These are phyloP conservation scores for Pseudocercospora pini-densiflorae DNA, from an alignment of 2,329 filamentous ascomycete genomes.

Conservation along the genomic window DNA sequence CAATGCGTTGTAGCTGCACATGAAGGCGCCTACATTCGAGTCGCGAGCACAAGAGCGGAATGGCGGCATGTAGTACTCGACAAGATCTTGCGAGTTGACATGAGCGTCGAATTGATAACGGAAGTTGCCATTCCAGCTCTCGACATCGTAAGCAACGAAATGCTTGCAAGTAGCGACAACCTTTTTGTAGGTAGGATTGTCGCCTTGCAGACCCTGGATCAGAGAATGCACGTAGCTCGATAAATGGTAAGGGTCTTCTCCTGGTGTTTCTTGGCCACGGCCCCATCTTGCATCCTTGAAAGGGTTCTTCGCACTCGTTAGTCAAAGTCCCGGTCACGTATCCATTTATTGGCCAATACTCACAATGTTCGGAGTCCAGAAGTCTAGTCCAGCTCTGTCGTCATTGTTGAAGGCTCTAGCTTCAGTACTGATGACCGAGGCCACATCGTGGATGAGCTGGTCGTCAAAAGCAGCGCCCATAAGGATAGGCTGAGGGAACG, in stretches of 20 bases:
- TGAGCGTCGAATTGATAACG: slow-evolving; percentile 60
- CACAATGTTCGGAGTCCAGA: slow-evolving; percentile 67
- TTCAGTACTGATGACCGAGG: slow-evolving; percentile 61
- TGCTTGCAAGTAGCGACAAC: slow-evolving; percentile 55
- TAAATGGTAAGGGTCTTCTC: slow-evolving; percentile 45
- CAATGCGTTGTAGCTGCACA: slow-evolving; percentile 63
- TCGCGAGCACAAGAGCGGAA: slow-evolving; percentile 60
- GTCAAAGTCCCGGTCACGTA: neutral
- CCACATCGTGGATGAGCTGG: slow-evolving; percentile 62
- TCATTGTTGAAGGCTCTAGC: slow-evolving; percentile 68
- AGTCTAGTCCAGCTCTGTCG: slow-evolving; percentile 60
- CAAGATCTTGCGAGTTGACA: slow-evolving; percentile 65
- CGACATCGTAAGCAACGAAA: slow-evolving; percentile 44
- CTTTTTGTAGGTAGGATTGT: slow-evolving; percentile 41
- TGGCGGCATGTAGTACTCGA: slow-evolving; percentile 69
- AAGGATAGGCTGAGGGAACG: slow-evolving; percentile 67
- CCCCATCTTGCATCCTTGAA: slow-evolving; percentile 60
- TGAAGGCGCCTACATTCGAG: slow-evolving; percentile 51
- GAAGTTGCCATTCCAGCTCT: slow-evolving; percentile 39
- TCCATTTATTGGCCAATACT: neutral
- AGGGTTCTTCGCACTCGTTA: slow-evolving; percentile 36
- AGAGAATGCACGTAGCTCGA: slow-evolving; percentile 41
- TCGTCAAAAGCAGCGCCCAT: slow-evolving; percentile 69
- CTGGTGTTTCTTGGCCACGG: slow-evolving; percentile 45
- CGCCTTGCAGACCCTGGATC: slow-evolving; percentile 42